Conservation (phyloP, 176 grass and related monocot genomes). For the Avena eriantha region DNA sequence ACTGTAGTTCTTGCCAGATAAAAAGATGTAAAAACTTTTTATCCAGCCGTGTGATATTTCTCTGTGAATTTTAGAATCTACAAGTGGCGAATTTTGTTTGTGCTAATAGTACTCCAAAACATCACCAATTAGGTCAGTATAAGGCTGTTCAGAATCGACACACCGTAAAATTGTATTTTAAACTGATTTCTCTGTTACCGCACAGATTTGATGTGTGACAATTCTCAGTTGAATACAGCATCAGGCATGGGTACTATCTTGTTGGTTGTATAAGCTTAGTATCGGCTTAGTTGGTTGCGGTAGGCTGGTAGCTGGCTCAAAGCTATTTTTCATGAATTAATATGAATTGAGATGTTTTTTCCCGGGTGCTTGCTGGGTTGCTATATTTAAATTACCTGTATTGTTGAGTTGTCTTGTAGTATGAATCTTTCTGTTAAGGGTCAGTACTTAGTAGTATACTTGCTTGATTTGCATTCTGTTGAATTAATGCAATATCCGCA, state of each 20-base stretch:
- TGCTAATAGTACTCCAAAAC: background rate
- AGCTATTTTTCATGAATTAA: background rate
- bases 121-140: background rate
- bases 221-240: background rate
- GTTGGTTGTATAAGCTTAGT: background rate
- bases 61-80: background rate
- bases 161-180: background rate
- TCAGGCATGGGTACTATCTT: background rate
- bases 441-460: background rate
- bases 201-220: too few relatives aligned
- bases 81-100: background rate
- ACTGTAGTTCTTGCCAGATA: background rate
- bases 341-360: background rate
- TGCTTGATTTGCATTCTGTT: constrained; percentile 11
- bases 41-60: background rate
- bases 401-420: background rate
- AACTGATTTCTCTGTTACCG: background rate
- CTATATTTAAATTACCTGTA: background rate
- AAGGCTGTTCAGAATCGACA: background rate
- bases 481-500: background rate
- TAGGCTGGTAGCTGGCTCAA: background rate
- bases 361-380: background rate
- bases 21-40: background rate
- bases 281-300: background rate
- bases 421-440: constrained; percentile 5